Percentiles rank a stretch among this genome's conserved stretches.
These are phyloP conservation scores for Sclerotinia nivalis DNA, from an alignment of 2,329 filamentous ascomycete species.

Conservation along the genomic window DNA sequence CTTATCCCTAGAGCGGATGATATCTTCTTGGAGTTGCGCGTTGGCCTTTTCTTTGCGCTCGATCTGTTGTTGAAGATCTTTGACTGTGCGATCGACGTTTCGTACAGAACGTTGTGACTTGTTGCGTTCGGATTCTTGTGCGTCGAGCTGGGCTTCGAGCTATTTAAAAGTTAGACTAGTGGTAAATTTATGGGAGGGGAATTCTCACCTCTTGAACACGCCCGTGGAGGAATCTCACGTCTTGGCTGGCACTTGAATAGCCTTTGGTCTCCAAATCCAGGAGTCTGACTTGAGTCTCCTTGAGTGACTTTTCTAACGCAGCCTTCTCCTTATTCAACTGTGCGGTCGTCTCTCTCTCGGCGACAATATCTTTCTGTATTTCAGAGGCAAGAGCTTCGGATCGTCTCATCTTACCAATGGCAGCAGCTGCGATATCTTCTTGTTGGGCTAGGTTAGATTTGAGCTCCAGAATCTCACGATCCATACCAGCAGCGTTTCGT, in stretches of 20 bases:
- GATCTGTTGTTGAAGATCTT: constrained; percentile 88
- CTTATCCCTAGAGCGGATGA: constrained; percentile 84
- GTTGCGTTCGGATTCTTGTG: constrained; percentile 74
- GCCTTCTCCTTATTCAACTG: constrained; percentile 89
- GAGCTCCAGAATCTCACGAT: constrained; percentile 85
- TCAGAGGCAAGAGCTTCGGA: constrained; percentile 85
- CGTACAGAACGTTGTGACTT: constrained; percentile 85
- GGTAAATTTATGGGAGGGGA: background rate
- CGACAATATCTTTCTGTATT: constrained; percentile 87
- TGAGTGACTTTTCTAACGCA: constrained; percentile 81
- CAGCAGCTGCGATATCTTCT: constrained; percentile 87
- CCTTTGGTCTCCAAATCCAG: constrained; percentile 97
- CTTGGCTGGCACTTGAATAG: constrained; percentile 90
- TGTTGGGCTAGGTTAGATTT: constrained; percentile 88
- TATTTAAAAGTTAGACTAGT: constrained; percentile 46
- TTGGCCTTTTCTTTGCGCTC: constrained; percentile 92
- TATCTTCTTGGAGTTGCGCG: constrained; percentile 76
- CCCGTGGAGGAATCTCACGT: constrained; percentile 92
- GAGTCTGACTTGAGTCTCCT: constrained; percentile 84
- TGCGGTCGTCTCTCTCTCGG: constrained; percentile 78
- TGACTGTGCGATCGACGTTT: constrained; percentile 90
- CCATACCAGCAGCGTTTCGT: constrained; percentile 83
- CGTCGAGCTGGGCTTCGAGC: constrained; percentile 85
- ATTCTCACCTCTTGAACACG: constrained; percentile 85
- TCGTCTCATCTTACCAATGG: constrained; percentile 95